Conservation (phyloP, 2,329 filamentous ascomycete genomes). For the Arthrobotrys conoides region DNA sequence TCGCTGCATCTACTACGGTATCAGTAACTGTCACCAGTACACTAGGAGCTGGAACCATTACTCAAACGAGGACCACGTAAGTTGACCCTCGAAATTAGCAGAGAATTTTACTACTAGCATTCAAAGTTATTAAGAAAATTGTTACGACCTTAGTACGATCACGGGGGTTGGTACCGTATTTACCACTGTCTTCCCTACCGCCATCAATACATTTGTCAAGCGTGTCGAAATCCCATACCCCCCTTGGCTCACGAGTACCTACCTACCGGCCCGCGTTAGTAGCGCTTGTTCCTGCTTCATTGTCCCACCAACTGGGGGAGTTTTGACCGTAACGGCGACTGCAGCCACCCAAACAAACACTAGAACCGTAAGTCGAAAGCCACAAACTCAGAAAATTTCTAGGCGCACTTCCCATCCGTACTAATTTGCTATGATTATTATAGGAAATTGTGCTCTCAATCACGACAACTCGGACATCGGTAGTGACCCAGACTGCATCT, state of each 20-base stretch:
- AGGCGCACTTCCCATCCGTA: neutral
- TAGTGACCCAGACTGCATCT: constrained; percentile 10
- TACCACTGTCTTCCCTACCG: constrained; percentile 22
- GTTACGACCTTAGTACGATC: constrained; percentile 15
- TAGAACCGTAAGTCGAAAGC: neutral
- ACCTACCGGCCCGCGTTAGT: constrained; percentile 16
- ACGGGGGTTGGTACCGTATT: neutral
- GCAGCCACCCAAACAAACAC: constrained; percentile 18
- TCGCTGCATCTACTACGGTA: constrained; percentile 9
- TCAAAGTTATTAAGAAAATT: no score
- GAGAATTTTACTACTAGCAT: no score
- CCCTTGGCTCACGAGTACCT: constrained; percentile 19
- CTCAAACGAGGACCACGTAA: neutral
- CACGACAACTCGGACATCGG: constrained; percentile 12
- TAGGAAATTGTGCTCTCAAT: neutral
- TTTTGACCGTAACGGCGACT: neutral
- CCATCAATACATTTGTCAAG: constrained; percentile 33
- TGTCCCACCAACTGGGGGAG: neutral
- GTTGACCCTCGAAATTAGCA: no score
- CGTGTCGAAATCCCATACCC: constrained; percentile 28
- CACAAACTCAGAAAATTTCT: no score
- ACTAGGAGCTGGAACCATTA: neutral
- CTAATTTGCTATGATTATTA: neutral
- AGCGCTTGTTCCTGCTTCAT: constrained; percentile 33
- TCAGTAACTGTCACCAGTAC: constrained; percentile 7